Base-by-base conservation (phyloP, 2,329 filamentous ascomycete genomes). In the Aspergillus persii region DNA sequence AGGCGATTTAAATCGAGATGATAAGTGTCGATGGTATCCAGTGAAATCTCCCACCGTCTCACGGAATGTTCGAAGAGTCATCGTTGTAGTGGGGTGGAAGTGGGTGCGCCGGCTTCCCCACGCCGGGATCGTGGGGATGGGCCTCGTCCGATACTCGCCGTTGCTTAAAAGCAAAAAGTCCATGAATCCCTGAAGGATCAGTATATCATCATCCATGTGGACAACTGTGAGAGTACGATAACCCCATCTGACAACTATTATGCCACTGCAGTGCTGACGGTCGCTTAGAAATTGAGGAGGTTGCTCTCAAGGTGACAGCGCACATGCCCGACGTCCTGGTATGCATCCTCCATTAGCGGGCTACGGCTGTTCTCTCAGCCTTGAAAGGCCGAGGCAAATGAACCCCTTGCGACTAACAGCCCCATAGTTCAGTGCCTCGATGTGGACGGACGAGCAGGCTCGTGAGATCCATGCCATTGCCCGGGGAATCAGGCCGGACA, bases 141-240 rank as follows among this genome's bases (percentile, higher is more conserved):
- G 18, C 18, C 66, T 62, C 30, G 56, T 61, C 57, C 54, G 54
- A 36, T 39, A 27, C 9, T 27, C 18, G 15, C 36, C 11, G 55
- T 44, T 52, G n/a, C n/a, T 33, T 30, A 18, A 46, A 47, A 36
- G 52, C 51, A 15, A 27, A 8, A 23, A 11, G 36, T 27, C 18
- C 33, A 15, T 44, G 8, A 7, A 39, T 81, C 80, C 11, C 73
- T 90, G 33, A 86, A 86, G 69, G 86, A 88, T 57, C 76, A 76
- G 44, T 90, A 89, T 72, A 84, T 80, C 1, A 89, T 90, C 63
- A 76, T 82, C 41, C 80, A 90, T 69, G 79, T 83, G 27, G 85
- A 79, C 39, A 90, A 90, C 69, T 84, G 81, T 66, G 81, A 84
- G 47, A 83, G 86, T 88, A 72, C 65, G 80, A 71, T 2, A 39